Percentiles rank a stretch among this genome's conserved stretches.
Conservation (phyloP, 805 yeast genomes). For the Hanseniaspora lindneri region DNA sequence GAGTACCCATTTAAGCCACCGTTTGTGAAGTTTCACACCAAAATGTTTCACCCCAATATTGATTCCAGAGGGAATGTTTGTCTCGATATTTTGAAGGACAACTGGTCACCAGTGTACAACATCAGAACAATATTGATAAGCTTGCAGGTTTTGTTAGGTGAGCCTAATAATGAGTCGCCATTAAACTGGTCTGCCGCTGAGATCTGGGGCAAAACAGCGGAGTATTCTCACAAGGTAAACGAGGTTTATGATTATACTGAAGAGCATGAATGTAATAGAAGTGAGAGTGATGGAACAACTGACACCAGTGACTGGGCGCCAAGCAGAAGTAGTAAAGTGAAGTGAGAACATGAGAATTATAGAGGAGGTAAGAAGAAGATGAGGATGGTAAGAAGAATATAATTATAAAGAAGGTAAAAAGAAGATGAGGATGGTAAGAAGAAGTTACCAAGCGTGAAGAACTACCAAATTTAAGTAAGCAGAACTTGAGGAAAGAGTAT, state of each 20-base stretch:
- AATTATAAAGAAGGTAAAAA: no score
- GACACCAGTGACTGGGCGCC: not conserved
- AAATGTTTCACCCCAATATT: constrained; percentile 57
- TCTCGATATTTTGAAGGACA: constrained; percentile 49
- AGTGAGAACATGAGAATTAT: no score
- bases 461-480: no score
- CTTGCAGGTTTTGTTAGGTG: constrained; percentile 48
- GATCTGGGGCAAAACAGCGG: constrained; percentile 38
- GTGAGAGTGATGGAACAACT: not conserved
- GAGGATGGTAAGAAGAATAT: no score
- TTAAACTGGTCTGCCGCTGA: constrained; percentile 48
- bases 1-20: constrained; percentile 53
- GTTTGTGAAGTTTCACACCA: constrained; percentile 41
- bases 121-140: constrained; percentile 50
- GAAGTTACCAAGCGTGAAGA: no score
- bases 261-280: constrained; percentile 15
- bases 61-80: constrained; percentile 56
- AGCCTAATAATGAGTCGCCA: constrained; percentile 49
- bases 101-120: constrained; percentile 54
- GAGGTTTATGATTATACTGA: constrained; percentile 19
- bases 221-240: constrained; percentile 24
- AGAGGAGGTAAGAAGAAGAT: no score
- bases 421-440: no score
- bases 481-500: no score
- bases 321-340: no score